A percentile compares a stretch with the other conserved stretches of the same genome.
Conservation (phyloP, 495 filamentous ascomycete species). For the Tuber magnatum region DNA sequence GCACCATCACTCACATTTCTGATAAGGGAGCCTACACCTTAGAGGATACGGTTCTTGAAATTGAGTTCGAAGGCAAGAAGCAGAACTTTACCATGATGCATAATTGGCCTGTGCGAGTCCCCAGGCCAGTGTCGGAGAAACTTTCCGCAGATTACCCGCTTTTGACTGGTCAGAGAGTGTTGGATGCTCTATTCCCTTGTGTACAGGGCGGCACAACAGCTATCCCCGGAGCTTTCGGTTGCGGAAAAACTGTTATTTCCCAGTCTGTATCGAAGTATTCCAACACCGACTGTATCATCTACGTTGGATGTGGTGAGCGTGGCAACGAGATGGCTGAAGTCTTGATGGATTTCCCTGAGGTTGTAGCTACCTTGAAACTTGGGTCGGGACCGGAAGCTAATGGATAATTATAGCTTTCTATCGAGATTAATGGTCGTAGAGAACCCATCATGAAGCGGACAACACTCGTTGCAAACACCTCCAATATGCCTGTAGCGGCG, state of each 20-base stretch:
- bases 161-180: slow-evolving; percentile 90
- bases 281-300: slow-evolving; percentile 97
- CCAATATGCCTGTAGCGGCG: slow-evolving; percentile 98
- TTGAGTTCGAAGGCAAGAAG: slow-evolving; percentile 96
- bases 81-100: slow-evolving; percentile 95
- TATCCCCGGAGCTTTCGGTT: slow-evolving; percentile 97
- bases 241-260: slow-evolving; percentile 98
- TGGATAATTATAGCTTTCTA: slow-evolving; percentile 58
- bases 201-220: slow-evolving; percentile 96
- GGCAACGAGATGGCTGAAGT: slow-evolving; percentile 99
- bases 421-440: slow-evolving; percentile 80
- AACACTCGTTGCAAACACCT: slow-evolving; percentile 96
- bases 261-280: slow-evolving; percentile 99
- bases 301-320: slow-evolving; percentile 96
- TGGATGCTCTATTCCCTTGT: slow-evolving; percentile 95
- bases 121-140: slow-evolving; percentile 83
- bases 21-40: slow-evolving; percentile 88
- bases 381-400: not conserved
- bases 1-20: slow-evolving; percentile 84
- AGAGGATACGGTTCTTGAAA: slow-evolving; percentile 85
- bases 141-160: slow-evolving; percentile 79
- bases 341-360: slow-evolving; percentile 97
- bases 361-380: slow-evolving; percentile 34
- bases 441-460: slow-evolving; percentile 99
- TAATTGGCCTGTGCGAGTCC: slow-evolving; percentile 96